Percentiles rank a stretch among this genome's conserved stretches.
Evolutionary conservation across 805 yeast genomes (phyloP).

Genomic region (Candida alai): DNA sequence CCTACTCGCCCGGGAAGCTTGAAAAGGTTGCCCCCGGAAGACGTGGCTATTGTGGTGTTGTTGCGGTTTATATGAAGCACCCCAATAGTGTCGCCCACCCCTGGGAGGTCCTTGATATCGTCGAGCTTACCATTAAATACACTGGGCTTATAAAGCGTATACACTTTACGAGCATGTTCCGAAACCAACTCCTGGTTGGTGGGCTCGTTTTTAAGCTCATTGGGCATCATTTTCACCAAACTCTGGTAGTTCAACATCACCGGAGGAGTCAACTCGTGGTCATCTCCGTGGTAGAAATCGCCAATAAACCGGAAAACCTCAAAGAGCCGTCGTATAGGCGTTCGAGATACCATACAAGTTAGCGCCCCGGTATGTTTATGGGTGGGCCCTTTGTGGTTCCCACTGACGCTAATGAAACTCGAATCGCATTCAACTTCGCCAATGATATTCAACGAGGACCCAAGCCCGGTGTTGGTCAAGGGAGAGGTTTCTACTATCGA

Average conservation of each 20-base stretch:
- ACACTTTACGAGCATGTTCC: slow-evolving; percentile 5
- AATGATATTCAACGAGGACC: slow-evolving; percentile 38
- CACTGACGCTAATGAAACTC: slow-evolving; percentile 22
- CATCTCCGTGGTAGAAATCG: slow-evolving; percentile 11
- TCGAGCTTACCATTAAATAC: slow-evolving; percentile 5
- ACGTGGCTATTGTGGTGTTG: slow-evolving; percentile 27
- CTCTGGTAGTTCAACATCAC: slow-evolving; percentile 20
- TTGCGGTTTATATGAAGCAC: slow-evolving; percentile 18
- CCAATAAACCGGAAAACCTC: slow-evolving; percentile 21
- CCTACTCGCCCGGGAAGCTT: slow-evolving; percentile 49
- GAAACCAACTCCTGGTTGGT: slow-evolving; percentile 5
- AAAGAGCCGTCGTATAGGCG: slow-evolving; percentile 31
- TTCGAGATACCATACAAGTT: slow-evolving; percentile 12
- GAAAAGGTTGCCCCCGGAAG: slow-evolving; percentile 54
- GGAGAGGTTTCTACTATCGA: slow-evolving; percentile 31
- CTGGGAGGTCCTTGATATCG: not conserved
- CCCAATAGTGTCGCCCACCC: slow-evolving; percentile 46
- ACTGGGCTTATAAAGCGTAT: slow-evolving; percentile 10
- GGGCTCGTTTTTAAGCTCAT: not conserved
- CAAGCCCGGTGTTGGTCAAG: slow-evolving; percentile 49
- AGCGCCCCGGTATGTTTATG: slow-evolving; percentile 18
- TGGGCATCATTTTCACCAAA: not conserved
- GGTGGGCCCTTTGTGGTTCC: slow-evolving; percentile 2
- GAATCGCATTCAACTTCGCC: slow-evolving; percentile 47
- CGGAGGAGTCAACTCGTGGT: slow-evolving; percentile 33